Percentiles rank a stretch among this genome's conserved stretches.
Evolutionary conservation across 306 rosid species (phyloP).

Genomic region (Coriaria nepalensis): DNA sequence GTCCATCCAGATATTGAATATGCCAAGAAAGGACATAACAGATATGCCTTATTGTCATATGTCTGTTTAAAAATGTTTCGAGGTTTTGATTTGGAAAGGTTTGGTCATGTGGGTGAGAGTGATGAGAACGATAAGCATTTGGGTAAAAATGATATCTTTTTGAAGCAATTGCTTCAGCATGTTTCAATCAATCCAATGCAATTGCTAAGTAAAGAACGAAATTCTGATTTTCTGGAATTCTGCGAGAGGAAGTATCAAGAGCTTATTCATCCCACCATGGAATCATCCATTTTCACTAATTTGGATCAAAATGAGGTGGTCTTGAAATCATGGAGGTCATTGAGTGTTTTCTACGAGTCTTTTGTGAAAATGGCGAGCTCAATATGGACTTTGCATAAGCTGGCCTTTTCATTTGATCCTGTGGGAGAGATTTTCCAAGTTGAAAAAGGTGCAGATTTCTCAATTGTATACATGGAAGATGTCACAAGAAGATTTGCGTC

Average conservation of each 20-base stretch:
- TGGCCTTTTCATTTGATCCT: slow-evolving; percentile 70
- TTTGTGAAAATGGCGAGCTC: slow-evolving; percentile 90
- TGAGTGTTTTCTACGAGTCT: slow-evolving; percentile 76
- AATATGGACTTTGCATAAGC: slow-evolving; percentile 72
- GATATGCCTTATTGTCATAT: slow-evolving; percentile 72
- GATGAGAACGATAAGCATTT: slow-evolving; percentile 24
- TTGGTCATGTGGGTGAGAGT: slow-evolving; percentile 25
- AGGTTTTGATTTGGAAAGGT: slow-evolving; percentile 37
- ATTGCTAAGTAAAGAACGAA: slow-evolving; percentile 42
- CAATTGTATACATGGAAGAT: slow-evolving; percentile 81
- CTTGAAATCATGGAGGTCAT: slow-evolving; percentile 71
- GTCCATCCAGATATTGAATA: slow-evolving; percentile 58
- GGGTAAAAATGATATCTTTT: slow-evolving; percentile 19
- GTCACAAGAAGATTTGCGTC: slow-evolving; percentile 41
- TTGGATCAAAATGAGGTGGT: slow-evolving; percentile 57
- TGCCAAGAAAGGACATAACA: slow-evolving; percentile 55
- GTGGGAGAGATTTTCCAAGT: slow-evolving; percentile 71
- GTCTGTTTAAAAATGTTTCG: slow-evolving; percentile 80
- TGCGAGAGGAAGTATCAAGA: slow-evolving; percentile 79
- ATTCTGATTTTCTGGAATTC: slow-evolving; percentile 57
- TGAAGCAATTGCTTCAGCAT: slow-evolving; percentile 80
- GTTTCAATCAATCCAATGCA: slow-evolving; percentile 86
- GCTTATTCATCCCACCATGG: slow-evolving; percentile 74
- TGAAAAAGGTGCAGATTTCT: slow-evolving; percentile 73
- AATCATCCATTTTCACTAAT: slow-evolving; percentile 63